Evolutionary conservation across 768 basidiomycete genomes (phyloP).

Genomic region (Macrocybe gigantea): DNA sequence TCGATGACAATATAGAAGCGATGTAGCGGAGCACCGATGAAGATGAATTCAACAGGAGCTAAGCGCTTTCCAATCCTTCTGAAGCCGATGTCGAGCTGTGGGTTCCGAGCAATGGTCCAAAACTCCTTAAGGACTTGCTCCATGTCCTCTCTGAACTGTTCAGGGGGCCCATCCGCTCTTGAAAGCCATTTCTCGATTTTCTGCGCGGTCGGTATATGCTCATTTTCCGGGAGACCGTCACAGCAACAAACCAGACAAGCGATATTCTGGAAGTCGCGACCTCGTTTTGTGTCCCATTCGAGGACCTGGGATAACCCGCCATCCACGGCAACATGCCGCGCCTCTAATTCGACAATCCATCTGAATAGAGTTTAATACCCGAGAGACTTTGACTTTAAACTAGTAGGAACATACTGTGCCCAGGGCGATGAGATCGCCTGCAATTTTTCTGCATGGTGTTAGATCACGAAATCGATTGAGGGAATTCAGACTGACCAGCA

Average conservation of each 20-base stretch:
- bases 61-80: conserved; percentile 50
- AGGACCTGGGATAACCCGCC: conserved; percentile 53
- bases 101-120: conserved; percentile 42
- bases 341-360: conserved; percentile 59
- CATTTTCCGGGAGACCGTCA: conserved; percentile 42
- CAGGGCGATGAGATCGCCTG: conserved; percentile 73
- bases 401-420: conserved; percentile 35
- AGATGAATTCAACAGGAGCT: conserved; percentile 75
- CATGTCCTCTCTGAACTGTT: conserved; percentile 48
- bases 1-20: background rate
- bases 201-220: conserved; percentile 42
- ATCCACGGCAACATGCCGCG: conserved; percentile 49
- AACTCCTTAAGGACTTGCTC: conserved; percentile 48
- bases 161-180: conserved; percentile 34
- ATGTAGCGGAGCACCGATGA: conserved; percentile 49
- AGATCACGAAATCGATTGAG: background rate
- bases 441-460: conserved; percentile 53
- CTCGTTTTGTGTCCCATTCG: conserved; percentile 61
- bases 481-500: conserved; percentile 44
- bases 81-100: conserved; percentile 41
- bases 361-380: conserved; percentile 12
- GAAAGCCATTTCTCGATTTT: conserved; percentile 53
- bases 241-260: conserved; percentile 68
- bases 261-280: conserved; percentile 72
- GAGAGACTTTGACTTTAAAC: background rate